Conservation (phyloP, 1,284 basidiomycete species). For the Puccinia hordei region DNA sequence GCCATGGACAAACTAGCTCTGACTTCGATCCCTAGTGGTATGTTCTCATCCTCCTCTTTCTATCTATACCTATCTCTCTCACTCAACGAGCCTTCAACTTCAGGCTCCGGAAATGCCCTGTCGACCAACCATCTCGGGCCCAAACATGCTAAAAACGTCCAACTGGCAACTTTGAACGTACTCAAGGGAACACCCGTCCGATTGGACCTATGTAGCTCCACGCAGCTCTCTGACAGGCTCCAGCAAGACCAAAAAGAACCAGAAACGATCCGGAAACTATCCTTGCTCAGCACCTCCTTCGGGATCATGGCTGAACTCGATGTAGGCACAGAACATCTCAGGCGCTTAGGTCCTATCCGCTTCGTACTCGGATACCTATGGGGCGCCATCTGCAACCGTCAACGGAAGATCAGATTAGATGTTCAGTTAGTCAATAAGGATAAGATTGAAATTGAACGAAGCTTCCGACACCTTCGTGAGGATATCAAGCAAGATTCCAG, state of each 20-base stretch:
- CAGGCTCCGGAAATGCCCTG: constrained; percentile 61
- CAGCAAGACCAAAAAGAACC: constrained; percentile 67
- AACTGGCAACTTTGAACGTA: constrained; percentile 75
- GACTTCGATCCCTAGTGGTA: constrained; percentile 83
- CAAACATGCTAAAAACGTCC: constrained; percentile 72
- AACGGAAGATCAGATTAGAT: constrained; percentile 23
- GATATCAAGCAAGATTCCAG: not conserved
- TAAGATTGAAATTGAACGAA: constrained; percentile 17
- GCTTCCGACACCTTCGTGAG: not conserved
- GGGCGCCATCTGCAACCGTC: constrained; percentile 60
- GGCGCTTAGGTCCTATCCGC: constrained; percentile 90
- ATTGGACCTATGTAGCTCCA: constrained; percentile 20
- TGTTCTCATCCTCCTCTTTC: constrained; percentile 61
- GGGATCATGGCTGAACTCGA: constrained; percentile 87
- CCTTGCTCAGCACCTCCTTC: constrained; percentile 82
- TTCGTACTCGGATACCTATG: constrained; percentile 81
- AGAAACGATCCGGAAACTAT: constrained; percentile 75
- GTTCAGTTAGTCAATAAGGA: constrained; percentile 29
- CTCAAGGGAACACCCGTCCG: constrained; percentile 71
- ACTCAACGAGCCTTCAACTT: not conserved
- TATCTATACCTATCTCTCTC: constrained; percentile 9
- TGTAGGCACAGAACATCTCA: constrained; percentile 75
- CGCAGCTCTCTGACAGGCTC: constrained; percentile 68
- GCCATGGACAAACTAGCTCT: constrained; percentile 74
- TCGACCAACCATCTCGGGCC: constrained; percentile 61